Base-by-base conservation (phyloP, 1,139 yeast genomes). In the Kazachstania sp. region DNA sequence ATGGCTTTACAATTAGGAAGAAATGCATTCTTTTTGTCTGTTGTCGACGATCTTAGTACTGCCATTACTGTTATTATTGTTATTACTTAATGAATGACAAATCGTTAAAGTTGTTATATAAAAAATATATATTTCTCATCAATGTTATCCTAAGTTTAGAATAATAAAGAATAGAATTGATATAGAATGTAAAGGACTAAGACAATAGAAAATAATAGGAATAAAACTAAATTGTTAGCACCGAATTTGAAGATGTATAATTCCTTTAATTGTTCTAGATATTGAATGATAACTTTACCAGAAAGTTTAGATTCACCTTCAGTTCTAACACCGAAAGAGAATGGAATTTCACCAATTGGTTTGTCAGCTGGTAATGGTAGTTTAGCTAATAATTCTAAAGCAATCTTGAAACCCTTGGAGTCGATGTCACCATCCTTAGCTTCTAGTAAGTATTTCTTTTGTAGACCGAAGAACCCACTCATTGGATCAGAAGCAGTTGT, bases 291-390 rank as follows among this genome's bases (percentile, higher is more conserved):
- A 41, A 72, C 76, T 51, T 72, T 72, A 42, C 74, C 69, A 12
- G 72, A 67, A 36, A 72, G 60, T 53, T 72, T 72, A 39, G 74
- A 70, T 52, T 72, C 76, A 57, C 76, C 76, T 54, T 71, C 75
- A 12, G 73, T 68, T 65, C 76, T 70, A 32, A 71, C 74, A 57
- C 75, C 76, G 51, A 72, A 72, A n/a, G 73, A 69, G 51, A 71
- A 72, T 43, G 75, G 74, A 32, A 71, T 65, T 53, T 72, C 76
- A 49, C 74, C 75, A 42, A 71, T 63, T 36, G 66, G 60, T 39
- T 58, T 47, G 37, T 56, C 57, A 9, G 32, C 41, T 41, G 73
- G 73, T 41, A 71, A 57, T 38, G 73, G 73, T 39, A 71, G 51
- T 54, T 71, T 72, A 20, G 73, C 74, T 46, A 72, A 56, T 42